Evolutionary conservation across 306 rosid species (phyloP), one percentile per base, ranked within the genome.

Genomic region (Carpinus fangiana): DNA sequence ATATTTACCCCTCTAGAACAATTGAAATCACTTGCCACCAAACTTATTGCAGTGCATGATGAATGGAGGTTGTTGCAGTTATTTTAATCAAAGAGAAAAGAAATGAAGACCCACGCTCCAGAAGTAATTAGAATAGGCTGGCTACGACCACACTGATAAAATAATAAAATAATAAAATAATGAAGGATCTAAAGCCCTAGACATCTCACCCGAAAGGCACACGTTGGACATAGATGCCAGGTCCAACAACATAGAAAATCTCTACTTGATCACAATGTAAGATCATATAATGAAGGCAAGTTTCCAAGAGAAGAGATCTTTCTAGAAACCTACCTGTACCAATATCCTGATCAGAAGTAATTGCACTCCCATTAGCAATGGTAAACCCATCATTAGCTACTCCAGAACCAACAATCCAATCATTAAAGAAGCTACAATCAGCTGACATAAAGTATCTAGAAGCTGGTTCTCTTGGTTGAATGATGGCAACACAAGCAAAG

Each of bases 391-490:
- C 82, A 79, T 81, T 61, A 74, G 88, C 81, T 41, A 82, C 78
- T 82, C 93, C 91, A 73, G 96, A 88, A 78, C 89, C 93, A 84
- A 81, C 97, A 73, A 67, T 81, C 96, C 93, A 91, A 88, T 91
- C 96, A 79, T 88, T 90, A 74, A 93, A 91, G 96, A 84, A 86
- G 86, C 98, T 91, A 85, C 94, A 83, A 76, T 91, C 96, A 80
- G 98, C 96, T 28, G 99, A 86, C 97, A 90, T 90, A 66, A 93
- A 94, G 86, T 93, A 86, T 83, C 96, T 87, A 80, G 99, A 88
- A 2, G 99, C 93, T 69, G 89, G 83, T 78, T 96, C 97, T 81
- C 81, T 91, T 26, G 99, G 99, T 84, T 89, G 98, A 80, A 96
- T 80, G 81, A 96, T 80, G 72, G 99, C 99, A 50, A 91, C 93